Evolutionary conservation across 768 basidiomycete species (phyloP).

Genomic region (Russula compacta): DNA sequence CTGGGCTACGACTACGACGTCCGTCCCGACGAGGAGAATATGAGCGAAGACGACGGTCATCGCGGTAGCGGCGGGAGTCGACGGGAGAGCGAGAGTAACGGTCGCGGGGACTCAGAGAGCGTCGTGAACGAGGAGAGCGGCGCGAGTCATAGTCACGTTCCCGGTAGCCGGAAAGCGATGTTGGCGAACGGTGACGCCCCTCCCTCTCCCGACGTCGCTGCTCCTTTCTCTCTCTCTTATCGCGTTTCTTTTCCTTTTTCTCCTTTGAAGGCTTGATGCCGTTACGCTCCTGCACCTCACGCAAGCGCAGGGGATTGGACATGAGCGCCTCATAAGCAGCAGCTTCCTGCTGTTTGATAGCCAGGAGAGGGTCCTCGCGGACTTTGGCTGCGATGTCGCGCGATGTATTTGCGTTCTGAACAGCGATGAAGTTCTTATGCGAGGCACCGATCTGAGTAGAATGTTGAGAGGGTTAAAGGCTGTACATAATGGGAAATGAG

Average conservation of each 20-base stretch:
- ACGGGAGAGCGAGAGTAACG: slow-evolving; percentile 43
- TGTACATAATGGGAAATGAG: slow-evolving; percentile 16
- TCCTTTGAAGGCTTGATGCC: slow-evolving; percentile 79
- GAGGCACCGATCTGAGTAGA: slow-evolving; percentile 61
- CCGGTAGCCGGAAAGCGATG: slow-evolving; percentile 25
- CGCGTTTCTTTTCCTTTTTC: slow-evolving; percentile 51
- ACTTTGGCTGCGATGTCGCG: slow-evolving; percentile 91
- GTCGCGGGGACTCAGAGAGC: slow-evolving; percentile 37
- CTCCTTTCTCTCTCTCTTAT: slow-evolving; percentile 37
- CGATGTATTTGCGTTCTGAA: slow-evolving; percentile 85
- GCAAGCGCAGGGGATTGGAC: slow-evolving; percentile 77
- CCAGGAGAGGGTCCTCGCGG: slow-evolving; percentile 93
- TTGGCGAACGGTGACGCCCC: slow-evolving; percentile 20
- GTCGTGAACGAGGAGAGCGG: slow-evolving; percentile 26
- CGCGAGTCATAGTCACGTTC: slow-evolving; percentile 28
- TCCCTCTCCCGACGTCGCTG: slow-evolving; percentile 21
- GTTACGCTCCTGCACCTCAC: slow-evolving; percentile 70
- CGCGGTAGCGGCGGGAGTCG: slow-evolving; percentile 25
- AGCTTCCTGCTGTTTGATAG: slow-evolving; percentile 97
- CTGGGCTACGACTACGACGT: slow-evolving; percentile 19
- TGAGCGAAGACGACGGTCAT: slow-evolving; percentile 11
- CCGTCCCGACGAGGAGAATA: slow-evolving; percentile 26
- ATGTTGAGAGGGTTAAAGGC: slow-evolving; percentile 15
- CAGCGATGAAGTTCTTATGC: slow-evolving; percentile 88
- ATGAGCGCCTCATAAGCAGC: slow-evolving; percentile 80